Percentiles rank a stretch among this genome's conserved stretches.
Conservation (phyloP, 2,329 filamentous ascomycete genomes). For the Cordyceps fumosorosea region DNA sequence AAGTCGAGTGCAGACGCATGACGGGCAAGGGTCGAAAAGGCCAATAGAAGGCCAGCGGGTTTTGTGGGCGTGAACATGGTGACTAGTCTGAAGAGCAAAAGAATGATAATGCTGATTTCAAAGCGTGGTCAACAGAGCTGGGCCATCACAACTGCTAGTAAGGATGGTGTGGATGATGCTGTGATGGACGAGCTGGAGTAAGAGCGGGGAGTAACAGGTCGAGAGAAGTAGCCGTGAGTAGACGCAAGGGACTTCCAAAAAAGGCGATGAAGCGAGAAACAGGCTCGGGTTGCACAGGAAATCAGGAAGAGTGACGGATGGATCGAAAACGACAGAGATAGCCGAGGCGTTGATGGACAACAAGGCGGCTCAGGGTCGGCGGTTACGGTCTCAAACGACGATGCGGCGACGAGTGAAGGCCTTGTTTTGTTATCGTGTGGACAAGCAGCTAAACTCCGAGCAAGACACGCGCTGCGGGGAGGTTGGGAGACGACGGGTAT, state of each 20-base stretch:
- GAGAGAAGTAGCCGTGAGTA: neutral
- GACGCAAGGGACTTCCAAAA: neutral
- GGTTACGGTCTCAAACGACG: neutral
- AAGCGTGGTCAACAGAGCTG: neutral
- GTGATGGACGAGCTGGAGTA: neutral
- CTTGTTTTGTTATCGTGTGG: slow-evolving; percentile 6
- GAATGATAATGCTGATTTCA: neutral
- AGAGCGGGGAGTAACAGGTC: neutral
- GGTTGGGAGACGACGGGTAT: neutral
- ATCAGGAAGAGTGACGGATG: neutral
- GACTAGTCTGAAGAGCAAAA: neutral
- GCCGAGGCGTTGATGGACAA: neutral
- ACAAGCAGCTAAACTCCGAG: neutral
- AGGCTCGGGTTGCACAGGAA: neutral
- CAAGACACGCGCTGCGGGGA: slow-evolving; percentile 1
- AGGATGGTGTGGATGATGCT: neutral
- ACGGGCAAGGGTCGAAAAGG: slow-evolving; percentile 20
- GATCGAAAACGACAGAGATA: neutral
- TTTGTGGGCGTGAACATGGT: slow-evolving; percentile 21
- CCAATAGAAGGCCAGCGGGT: slow-evolving; percentile 18
- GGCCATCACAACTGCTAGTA: slow-evolving; percentile 1
- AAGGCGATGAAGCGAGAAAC: neutral
- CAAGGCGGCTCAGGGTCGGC: neutral
- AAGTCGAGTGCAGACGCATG: slow-evolving; percentile 22
- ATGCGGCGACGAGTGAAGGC: neutral